Evolutionary conservation across 768 basidiomycete genomes (phyloP).

Genomic region (Leccinum aurantiacum): DNA sequence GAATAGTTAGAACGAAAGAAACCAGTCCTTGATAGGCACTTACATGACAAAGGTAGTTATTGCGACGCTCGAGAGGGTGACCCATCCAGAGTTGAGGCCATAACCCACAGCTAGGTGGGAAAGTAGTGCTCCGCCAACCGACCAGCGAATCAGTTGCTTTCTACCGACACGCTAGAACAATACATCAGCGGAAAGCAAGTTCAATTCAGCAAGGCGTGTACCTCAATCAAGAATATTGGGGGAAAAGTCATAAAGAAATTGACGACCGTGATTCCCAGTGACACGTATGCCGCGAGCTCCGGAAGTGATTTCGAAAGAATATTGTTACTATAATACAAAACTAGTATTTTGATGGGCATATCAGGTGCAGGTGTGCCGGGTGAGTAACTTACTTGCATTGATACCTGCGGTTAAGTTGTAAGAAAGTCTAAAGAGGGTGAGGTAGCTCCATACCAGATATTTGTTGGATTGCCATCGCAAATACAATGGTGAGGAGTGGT

Average conservation of each 20-base stretch:
- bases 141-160: conserved; percentile 63
- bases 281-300: conserved; percentile 75
- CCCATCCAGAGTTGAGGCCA: conserved; percentile 62
- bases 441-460: conserved; percentile 54
- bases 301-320: conserved; percentile 83
- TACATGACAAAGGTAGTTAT: conserved; percentile 83
- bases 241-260: conserved; percentile 79
- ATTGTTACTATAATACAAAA: conserved; percentile 88
- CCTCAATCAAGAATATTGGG: conserved; percentile 85
- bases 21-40: conserved; percentile 18
- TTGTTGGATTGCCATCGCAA: conserved; percentile 78
- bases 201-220: conserved; percentile 26
- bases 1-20: background rate
- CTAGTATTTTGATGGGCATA: conserved; percentile 37
- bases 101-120: conserved; percentile 70
- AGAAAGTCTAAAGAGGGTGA: conserved; percentile 5
- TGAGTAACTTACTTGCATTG: conserved; percentile 57
- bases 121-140: conserved; percentile 61
- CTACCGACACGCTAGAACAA: conserved; percentile 65
- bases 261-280: conserved; percentile 79
- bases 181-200: conserved; percentile 4
- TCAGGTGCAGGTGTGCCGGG: background rate
- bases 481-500: conserved; percentile 64
- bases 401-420: conserved; percentile 48
- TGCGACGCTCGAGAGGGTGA: conserved; percentile 65